Evolutionary conservation across 169 alveolate species (phyloP), one percentile per base, ranked within the genome.

Genomic region (Eimeria maxima): DNA sequence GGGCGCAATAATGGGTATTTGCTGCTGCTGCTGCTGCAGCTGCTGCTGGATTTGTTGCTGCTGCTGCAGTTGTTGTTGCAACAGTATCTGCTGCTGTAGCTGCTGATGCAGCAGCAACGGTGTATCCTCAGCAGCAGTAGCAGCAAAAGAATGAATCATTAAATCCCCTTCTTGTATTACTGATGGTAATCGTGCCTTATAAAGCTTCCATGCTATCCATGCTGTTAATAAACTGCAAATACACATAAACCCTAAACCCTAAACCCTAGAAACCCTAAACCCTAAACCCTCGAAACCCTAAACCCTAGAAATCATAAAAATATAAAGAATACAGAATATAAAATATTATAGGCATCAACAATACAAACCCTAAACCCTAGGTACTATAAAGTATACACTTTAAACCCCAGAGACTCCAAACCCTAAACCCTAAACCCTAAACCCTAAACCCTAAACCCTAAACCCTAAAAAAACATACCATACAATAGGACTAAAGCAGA

Each of bases 201-300:
- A 91, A 45, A 91, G 16, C 44, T 74, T 65, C 95, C 95, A 91
- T 22, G 95, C 90, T 4, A 91, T 67, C 95, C 95, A 91, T 2
- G 91, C 91, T 27, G 84, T 60, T n/a, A 78, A 18, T 18, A 91
- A 8, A 53, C 95, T 91, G 95, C n/a, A n/a, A 16, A 47, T 2
- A 63, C 80, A 38, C 50, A 38, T 60, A 69, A 69, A 69, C 80
- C 80, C 80, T 69, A 69, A 69, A 69, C 80, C 80, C 80, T 44
- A 74, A 57, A 57, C 67, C 67, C 67, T 57, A 57, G n/a, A n/a
- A 57, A 57, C 67, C 67, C 67, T 57, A 57, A 57, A 57, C 67
- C 80, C 80, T 69, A 69, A 69, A 69, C 80, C 80, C 80, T 69
- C 80, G 16, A 69, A 69, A 69, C 80, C 80, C 80, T 69, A 69